Base-by-base conservation (phyloP, 208 protist genomes). In the Leishmania martiniquensis region DNA sequence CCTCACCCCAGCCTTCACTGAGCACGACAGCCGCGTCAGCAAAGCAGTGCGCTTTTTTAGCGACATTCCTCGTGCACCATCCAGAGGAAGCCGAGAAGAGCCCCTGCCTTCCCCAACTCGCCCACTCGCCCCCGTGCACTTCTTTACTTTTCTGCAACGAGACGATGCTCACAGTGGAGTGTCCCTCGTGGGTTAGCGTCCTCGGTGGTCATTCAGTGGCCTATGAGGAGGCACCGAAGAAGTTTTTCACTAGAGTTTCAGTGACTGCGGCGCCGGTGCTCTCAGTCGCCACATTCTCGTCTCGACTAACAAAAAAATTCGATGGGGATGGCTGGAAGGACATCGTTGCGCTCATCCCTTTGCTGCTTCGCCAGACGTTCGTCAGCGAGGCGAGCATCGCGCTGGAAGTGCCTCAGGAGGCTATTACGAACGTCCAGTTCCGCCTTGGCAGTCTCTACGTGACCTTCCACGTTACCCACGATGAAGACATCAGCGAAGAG, bases 381-480 rank as follows among this genome's bases (percentile, higher is more conserved):
- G 76, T 90, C 15, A 72, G 65, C n/a, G 90, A 96, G 73, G 90
- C 86, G 29, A 86, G 84, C 59, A 69, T 69, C 10, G 90, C 90
- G n/a, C 84, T 90, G 32, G 54, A 77, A 12, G 85, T 94, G 25
- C 65, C 77, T 29, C 76, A 78, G 66, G 80, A 87, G 15, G 81
- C 85, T 45, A 91, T 96, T 69, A 77, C 63, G 1, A 68, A 83
- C 44, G 81, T 91, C 6, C 80, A 90, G 59, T 85, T 96, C 59
- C 85, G 89, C 55, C 90, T 96, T 42, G 92, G 92, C n/a, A 96
- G 92, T 59, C 81, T 96, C 32, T 92, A 96, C 80, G 92, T 94
- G 25, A 94, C 90, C 17, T 93, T 96, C 70, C 90, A 93, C 59
- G 92, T 96, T 4, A 91, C 89, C 22, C 92, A 96, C 76, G 92